Base-by-base conservation (phyloP, 2,329 filamentous ascomycete genomes). In the Kalaharituber pfeilii region DNA sequence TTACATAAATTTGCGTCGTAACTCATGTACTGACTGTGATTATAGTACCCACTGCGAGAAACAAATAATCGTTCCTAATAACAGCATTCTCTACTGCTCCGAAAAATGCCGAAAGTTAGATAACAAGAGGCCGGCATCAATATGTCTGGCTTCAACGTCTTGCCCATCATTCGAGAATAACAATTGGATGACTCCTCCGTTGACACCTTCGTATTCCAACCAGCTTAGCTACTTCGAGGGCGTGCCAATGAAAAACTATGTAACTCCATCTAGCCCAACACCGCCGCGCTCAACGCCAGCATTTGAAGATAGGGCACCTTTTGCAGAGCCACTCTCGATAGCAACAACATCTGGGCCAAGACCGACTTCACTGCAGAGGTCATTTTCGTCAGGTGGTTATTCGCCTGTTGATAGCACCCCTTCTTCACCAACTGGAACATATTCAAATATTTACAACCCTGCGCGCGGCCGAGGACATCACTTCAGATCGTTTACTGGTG, bases 31-130 rank as follows among this genome's bases (percentile, higher is more conserved):
- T 53, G 18, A 51, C 47, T 36, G 26, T 30, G 28, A 49, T 18
- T 27, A 47, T 36, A 64, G 62, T 45, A 60, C 62, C 9, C 62
- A 63, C 49, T 64, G 62, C 59, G 62, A 64, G 50, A 62, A 63
- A 49, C 62, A 64, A 53, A 64, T 64, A 39, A 55, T 62, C 36
- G 60, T 64, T 42, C 62, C 62, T 11, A 64, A 64, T 24, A 59
- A 59, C 18, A 60, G 57, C 29, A 60, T 64, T 28, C 45, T 64
- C 39, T 64, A 62, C 49, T 64, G 62, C 50, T 61, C 59, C 9
- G 59, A 61, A 27, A 61, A 60, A 53, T 61, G 59, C 44, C 53
- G 50, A 39, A 58, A 58, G 53, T 58, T 58, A 33, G 59, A 61
- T 47, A 52, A 61, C 44, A 53, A 56, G n/a, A 60, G 58, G 45